phyloP scores from a whole-genome alignment of 805 yeast species.

The Komagataella mondaviorum region DNA sequence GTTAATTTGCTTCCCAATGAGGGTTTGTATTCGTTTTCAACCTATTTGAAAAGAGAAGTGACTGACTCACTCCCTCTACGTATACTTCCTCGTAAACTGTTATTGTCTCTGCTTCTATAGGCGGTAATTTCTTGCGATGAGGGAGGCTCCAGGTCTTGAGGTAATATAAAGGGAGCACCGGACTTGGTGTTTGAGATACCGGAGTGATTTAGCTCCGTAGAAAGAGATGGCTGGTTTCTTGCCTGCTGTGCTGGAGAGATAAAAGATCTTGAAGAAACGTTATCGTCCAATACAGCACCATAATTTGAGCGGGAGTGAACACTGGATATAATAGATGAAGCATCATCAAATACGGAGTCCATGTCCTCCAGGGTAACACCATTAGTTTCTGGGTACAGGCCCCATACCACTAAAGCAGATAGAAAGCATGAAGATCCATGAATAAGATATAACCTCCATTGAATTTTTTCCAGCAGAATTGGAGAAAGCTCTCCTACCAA shows the following conservation, averaged over 20 bases:
- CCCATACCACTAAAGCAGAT: slow-evolving; percentile 61
- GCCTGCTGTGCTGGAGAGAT: slow-evolving; percentile 2
- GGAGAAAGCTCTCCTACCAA: slow-evolving; percentile 90
- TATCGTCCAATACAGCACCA: slow-evolving; percentile 3
- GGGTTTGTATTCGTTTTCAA: slow-evolving; percentile 2
- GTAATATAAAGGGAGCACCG: slow-evolving; percentile 9
- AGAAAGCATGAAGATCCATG: slow-evolving; percentile 69
- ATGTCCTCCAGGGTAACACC: slow-evolving; percentile 83
- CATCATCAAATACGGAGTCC: slow-evolving; percentile 80
- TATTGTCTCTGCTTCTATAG: slow-evolving; percentile 18
- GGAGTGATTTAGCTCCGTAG: slow-evolving; percentile 1
- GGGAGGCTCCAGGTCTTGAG: slow-evolving; percentile 22
- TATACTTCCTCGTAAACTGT: slow-evolving; percentile 22
- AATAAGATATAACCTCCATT: slow-evolving; percentile 71
- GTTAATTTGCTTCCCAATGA: neutral
- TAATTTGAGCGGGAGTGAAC: slow-evolving; percentile 1
- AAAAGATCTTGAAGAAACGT: neutral
- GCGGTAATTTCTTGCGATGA: slow-evolving; percentile 19
- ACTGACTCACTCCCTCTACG: slow-evolving; percentile 30
- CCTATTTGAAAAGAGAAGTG: slow-evolving; percentile 19
- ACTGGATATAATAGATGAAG: slow-evolving; percentile 13
- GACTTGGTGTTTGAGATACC: slow-evolving; percentile 1
- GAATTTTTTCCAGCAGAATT: slow-evolving; percentile 57
- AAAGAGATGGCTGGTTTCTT: slow-evolving; percentile 1
- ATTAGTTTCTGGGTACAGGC: slow-evolving; percentile 78